Percentiles rank a stretch among this genome's conserved stretches.
phyloP scores from a whole-genome alignment of 495 filamentous ascomycete species.

The Aspergillus kassunensis region DNA sequence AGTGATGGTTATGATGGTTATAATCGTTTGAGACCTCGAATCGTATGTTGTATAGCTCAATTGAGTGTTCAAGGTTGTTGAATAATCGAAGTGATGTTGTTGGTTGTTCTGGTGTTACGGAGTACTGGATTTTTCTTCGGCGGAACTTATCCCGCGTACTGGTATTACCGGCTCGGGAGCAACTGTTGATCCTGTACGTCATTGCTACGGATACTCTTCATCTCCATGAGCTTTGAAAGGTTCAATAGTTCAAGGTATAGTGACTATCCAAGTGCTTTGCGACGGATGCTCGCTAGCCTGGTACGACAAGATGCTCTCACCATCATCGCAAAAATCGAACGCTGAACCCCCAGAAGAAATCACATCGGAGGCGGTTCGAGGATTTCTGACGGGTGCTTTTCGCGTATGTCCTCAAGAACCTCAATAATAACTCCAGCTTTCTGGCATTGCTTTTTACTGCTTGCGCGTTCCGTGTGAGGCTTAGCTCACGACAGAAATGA shows the following conservation, averaged over 20 bases:
- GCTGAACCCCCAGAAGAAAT: slow-evolving; percentile 42
- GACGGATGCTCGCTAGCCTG: background rate
- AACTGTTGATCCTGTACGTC: slow-evolving; percentile 19
- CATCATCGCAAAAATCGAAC: slow-evolving; percentile 32
- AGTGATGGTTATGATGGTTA: background rate
- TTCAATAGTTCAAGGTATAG: background rate
- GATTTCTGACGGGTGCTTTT: slow-evolving; percentile 43
- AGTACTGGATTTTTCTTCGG: slow-evolving; percentile 1
- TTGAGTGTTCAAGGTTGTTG: background rate
- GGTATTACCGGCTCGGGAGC: slow-evolving; percentile 11
- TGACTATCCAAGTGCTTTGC: too few relatives aligned
- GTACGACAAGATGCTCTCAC: slow-evolving; percentile 34
- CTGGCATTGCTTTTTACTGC: background rate
- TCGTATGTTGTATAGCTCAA: background rate
- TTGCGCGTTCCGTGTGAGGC: background rate
- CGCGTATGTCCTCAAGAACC: slow-evolving; percentile 31
- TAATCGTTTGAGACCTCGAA: background rate
- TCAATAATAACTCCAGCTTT: background rate
- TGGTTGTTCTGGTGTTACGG: background rate
- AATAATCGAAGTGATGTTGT: slow-evolving; percentile 4
- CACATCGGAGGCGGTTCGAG: slow-evolving; percentile 37
- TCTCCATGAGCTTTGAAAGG: background rate
- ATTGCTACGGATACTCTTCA: background rate
- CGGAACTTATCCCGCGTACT: slow-evolving; percentile 12
- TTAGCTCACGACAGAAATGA: too few relatives aligned